Conservation (phyloP, 768 basidiomycete species). For the Podaxis rugospora region DNA sequence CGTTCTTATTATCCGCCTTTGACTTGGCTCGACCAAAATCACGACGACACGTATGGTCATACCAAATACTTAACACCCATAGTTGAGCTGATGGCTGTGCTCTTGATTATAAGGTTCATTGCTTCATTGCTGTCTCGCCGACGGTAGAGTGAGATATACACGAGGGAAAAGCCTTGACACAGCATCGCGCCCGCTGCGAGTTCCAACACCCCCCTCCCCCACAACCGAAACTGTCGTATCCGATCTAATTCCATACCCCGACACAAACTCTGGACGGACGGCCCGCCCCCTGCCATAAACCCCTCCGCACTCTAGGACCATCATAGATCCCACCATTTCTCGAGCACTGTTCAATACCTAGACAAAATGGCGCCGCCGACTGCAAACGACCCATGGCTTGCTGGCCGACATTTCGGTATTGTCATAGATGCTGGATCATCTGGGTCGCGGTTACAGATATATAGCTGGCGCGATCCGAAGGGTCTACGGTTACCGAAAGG, state of each 20-base stretch:
- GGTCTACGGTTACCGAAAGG: constrained; percentile 44
- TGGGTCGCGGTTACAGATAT: constrained; percentile 93
- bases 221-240: not conserved
- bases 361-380: constrained; percentile 69
- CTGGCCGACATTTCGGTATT: constrained; percentile 81
- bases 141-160: not conserved
- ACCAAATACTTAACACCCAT: not conserved
- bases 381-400: constrained; percentile 68
- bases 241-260: not conserved
- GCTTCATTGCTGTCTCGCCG: not conserved
- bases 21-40: not conserved
- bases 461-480: constrained; percentile 90
- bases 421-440: constrained; percentile 99
- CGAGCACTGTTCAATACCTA: not conserved
- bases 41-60: not conserved
- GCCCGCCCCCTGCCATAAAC: not conserved
- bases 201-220: not conserved
- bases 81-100: not conserved
- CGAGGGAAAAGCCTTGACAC: not conserved
- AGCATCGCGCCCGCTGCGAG: not conserved
- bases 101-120: not conserved
- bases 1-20: not conserved
- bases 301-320: not conserved
- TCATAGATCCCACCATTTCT: too few species aligned
- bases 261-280: not conserved